phyloP scores from a whole-genome alignment of 2,329 filamentous ascomycete species.

The Delphinella strobiligena region DNA sequence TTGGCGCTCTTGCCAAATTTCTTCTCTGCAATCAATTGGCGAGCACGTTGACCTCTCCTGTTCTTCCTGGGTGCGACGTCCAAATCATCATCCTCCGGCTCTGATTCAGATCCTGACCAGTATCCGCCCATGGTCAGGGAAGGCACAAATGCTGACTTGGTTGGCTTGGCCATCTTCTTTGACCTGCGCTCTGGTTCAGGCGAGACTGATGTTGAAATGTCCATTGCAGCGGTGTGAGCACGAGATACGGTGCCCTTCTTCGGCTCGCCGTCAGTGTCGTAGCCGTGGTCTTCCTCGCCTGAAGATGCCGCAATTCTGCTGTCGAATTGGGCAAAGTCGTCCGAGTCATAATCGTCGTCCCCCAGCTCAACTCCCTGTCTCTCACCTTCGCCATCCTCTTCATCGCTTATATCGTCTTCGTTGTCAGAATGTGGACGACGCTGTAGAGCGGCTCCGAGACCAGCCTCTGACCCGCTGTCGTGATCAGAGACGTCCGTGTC shows the following conservation, averaged over 20 bases:
- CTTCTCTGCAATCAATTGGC: slow-evolving; percentile 68
- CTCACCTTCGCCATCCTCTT: slow-evolving; percentile 9
- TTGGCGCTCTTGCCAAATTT: slow-evolving; percentile 64
- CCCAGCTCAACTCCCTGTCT: slow-evolving; percentile 1
- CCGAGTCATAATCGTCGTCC: slow-evolving; percentile 12
- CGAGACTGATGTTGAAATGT: slow-evolving; percentile 9
- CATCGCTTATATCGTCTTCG: slow-evolving; percentile 11
- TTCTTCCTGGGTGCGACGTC: slow-evolving; percentile 53
- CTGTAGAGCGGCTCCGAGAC: neutral
- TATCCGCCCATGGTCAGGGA: slow-evolving; percentile 67
- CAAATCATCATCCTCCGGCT: slow-evolving; percentile 46
- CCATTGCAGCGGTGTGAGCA: neutral
- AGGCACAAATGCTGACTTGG: slow-evolving; percentile 54
- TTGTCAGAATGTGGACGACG: slow-evolving; percentile 1
- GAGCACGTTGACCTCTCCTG: slow-evolving; percentile 62
- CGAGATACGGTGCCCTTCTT: slow-evolving; percentile 12
- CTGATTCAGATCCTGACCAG: slow-evolving; percentile 62
- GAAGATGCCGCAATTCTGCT: slow-evolving; percentile 28
- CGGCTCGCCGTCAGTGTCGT: slow-evolving; percentile 18
- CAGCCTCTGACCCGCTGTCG: slow-evolving; percentile 1
- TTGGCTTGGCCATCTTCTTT: slow-evolving; percentile 15
- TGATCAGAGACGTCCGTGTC: slow-evolving; percentile 3
- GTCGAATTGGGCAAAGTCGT: slow-evolving; percentile 20
- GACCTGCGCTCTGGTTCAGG: slow-evolving; percentile 12
- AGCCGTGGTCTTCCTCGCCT: slow-evolving; percentile 21